Evolutionary conservation across 2,329 filamentous ascomycete genomes (phyloP), one percentile per base, ranked within the genome.

Genomic region (Eutypella sp.): DNA sequence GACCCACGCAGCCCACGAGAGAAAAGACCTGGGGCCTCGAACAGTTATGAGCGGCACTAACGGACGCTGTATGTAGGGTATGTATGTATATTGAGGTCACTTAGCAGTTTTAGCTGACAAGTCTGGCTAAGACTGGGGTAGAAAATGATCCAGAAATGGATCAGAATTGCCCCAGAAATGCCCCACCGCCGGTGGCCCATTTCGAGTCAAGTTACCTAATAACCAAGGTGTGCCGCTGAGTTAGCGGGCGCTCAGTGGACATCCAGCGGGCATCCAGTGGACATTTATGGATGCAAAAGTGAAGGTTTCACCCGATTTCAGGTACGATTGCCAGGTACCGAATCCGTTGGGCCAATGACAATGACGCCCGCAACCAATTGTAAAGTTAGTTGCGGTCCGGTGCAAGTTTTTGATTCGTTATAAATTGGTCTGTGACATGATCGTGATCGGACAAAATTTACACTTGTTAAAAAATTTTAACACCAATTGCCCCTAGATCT

Each of bases 261-360:
- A n/a, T n/a, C n/a, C n/a, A n/a, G n/a, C n/a, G n/a, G n/a, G n/a
- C n/a, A n/a, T n/a, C n/a, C n/a, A n/a, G n/a, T n/a, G n/a, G n/a
- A n/a, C n/a, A n/a, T n/a, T n/a, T n/a, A n/a, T n/a, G n/a, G n/a
- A n/a, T n/a, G n/a, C n/a, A n/a, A n/a, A n/a, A n/a, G n/a, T n/a
- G n/a, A n/a, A n/a, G 34, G 20, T 22, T 16, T 36, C 36, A 36
- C 15, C 29, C 44, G n/a, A 42, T 29, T 47, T 36, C 41, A 50
- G 42, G 47, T 40, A 40, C 47, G 39, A 47, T 42, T 43, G 41
- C 60, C 59, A 62, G 59, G 60, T 63, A 63, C 60, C 59, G 50
- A 40, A 29, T 44, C n/a, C 31, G 45, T 46, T 48, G 50, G 51
- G 52, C 59, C 60, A 62, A 62, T 62, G 25, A 40, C 41, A 56